A percentile compares a stretch with the other conserved stretches of the same genome.
Evolutionary conservation across 2,329 filamentous ascomycete species (phyloP).

Genomic region (Arthrobotrys conoides): DNA sequence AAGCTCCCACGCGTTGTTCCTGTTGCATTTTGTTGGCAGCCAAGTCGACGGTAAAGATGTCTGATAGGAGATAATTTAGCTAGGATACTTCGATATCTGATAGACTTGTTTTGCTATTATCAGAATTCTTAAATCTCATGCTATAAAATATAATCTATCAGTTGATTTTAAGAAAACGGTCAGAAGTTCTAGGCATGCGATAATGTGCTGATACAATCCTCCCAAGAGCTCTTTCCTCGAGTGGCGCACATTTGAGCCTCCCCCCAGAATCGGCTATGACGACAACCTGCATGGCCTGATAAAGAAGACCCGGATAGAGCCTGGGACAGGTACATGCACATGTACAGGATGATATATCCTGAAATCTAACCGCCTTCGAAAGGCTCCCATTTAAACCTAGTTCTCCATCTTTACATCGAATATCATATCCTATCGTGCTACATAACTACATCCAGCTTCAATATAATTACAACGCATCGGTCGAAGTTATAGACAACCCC

Average conservation of each 20-base stretch:
- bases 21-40: slow-evolving; percentile 3
- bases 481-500: neutral
- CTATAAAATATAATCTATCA: no score
- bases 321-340: no score
- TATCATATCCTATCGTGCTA: neutral
- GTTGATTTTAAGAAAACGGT: no score
- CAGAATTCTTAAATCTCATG: no score
- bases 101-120: neutral
- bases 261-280: slow-evolving; percentile 1
- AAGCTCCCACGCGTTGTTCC: neutral
- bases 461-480: neutral
- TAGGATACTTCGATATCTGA: neutral
- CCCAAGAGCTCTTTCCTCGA: neutral
- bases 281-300: slow-evolving; percentile 20
- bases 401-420: no score
- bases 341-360: neutral
- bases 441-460: neutral
- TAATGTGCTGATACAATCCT: neutral
- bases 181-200: neutral
- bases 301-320: neutral
- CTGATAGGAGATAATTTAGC: neutral
- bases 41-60: no score
- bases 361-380: slow-evolving; percentile 9
- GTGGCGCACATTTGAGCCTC: slow-evolving; percentile 9
- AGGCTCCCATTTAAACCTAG: neutral